phyloP scores from a whole-genome alignment of 2,329 filamentous ascomycete species.

The Talaromyces sp. region DNA sequence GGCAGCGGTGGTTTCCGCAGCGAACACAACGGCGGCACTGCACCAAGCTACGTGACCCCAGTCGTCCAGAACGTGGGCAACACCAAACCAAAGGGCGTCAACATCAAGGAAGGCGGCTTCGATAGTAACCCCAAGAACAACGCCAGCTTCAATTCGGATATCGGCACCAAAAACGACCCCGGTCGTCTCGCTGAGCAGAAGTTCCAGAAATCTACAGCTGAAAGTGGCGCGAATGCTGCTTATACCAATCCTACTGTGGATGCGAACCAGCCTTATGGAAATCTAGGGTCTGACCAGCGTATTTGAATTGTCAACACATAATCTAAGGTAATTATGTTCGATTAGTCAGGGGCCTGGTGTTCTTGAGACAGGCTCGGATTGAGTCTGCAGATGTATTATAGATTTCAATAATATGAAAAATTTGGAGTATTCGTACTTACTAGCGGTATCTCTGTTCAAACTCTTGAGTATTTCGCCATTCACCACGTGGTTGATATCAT shows the following conservation, averaged over 20 bases:
- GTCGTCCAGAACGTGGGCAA: constrained; percentile 28
- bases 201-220: constrained; percentile 32
- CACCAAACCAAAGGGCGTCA: constrained; percentile 50
- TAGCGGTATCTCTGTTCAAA: background rate
- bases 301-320: constrained; percentile 2
- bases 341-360: background rate
- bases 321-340: background rate
- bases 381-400: background rate
- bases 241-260: constrained; percentile 21
- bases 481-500: background rate
- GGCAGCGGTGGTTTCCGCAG: constrained; percentile 28
- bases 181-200: constrained; percentile 45
- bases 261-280: constrained; percentile 26
- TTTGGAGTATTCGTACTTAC: background rate
- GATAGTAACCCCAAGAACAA: constrained; percentile 42
- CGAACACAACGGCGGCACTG: constrained; percentile 29
- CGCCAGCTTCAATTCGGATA: constrained; percentile 51
- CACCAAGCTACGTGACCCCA: constrained; percentile 39
- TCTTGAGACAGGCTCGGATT: background rate
- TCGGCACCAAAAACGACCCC: constrained; percentile 56
- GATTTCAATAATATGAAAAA: background rate
- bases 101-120: constrained; percentile 50
- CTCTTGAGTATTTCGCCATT: background rate
- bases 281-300: constrained; percentile 19
- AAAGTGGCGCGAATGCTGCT: constrained; percentile 29